Evolutionary conservation across 176 grass and related monocot genomes (phyloP).

Genomic region (Thalia dealbata): DNA sequence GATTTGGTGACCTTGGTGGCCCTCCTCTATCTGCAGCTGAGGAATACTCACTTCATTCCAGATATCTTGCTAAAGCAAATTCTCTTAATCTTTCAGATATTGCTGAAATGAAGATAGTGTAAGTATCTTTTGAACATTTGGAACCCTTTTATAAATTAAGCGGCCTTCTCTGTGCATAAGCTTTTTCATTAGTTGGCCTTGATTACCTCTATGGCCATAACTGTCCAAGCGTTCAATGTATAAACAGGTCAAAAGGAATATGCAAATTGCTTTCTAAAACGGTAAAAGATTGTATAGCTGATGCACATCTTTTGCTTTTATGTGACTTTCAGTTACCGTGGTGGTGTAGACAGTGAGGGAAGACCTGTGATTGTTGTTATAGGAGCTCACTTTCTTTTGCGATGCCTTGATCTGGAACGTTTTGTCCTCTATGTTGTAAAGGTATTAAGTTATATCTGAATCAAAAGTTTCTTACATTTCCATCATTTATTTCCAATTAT

Average conservation of each 20-base stretch:
- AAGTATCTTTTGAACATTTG: conserved; percentile 21
- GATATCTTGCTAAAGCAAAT: conserved; percentile 94
- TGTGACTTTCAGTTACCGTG: conserved; percentile 52
- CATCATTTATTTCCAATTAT: not conserved
- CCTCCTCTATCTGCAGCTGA: conserved; percentile 82
- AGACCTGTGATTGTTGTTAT: conserved; percentile 81
- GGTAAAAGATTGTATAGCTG: not conserved
- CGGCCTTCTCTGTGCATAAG: not conserved
- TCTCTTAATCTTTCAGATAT: conserved; percentile 98
- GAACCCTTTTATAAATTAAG: not conserved
- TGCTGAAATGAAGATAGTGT: conserved; percentile 99
- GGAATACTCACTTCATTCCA: conserved; percentile 95
- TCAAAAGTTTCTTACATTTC: not conserved
- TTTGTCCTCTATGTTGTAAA: conserved; percentile 89
- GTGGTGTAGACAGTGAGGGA: conserved; percentile 82
- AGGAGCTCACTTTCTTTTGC: conserved; percentile 95
- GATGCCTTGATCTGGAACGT: conserved; percentile 78
- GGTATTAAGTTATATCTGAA: conserved; percentile 26
- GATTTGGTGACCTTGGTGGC: conserved; percentile 79
- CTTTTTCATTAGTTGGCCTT: not conserved
- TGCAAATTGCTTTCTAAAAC: not conserved
- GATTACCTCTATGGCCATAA: not conserved
- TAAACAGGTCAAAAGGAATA: not conserved
- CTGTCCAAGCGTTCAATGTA: no score
- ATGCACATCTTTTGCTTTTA: not conserved